Evolutionary conservation across 495 filamentous ascomycete species (phyloP).

Genomic region (Aspergillus diversus): DNA sequence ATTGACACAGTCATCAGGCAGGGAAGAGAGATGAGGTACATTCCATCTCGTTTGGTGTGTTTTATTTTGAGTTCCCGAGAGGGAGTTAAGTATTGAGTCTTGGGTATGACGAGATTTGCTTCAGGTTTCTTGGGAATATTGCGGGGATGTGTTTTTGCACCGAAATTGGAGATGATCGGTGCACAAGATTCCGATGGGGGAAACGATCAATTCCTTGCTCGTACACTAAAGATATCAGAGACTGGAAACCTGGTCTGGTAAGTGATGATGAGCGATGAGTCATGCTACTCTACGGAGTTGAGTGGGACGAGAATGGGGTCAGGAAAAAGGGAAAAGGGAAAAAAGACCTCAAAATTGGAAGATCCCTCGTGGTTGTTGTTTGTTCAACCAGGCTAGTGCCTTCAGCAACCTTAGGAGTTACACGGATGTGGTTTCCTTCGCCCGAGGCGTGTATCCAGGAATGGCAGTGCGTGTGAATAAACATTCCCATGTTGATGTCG

Average conservation of each 20-base stretch:
- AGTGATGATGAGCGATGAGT: not conserved
- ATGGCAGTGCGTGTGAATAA: slow-evolving; percentile 3
- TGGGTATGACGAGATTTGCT: too few relatives aligned
- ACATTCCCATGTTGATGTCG: not conserved
- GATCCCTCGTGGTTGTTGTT: not conserved
- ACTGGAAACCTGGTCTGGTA: not conserved
- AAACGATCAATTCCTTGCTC: not conserved
- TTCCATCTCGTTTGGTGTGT: too few relatives aligned
- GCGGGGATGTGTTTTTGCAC: too few relatives aligned
- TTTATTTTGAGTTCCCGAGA: too few relatives aligned
- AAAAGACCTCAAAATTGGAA: not conserved
- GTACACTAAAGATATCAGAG: not conserved
- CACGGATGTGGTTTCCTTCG: not conserved
- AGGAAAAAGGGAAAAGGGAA: not conserved
- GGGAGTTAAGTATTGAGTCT: too few relatives aligned
- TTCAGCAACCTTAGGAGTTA: not conserved
- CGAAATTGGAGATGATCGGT: too few relatives aligned
- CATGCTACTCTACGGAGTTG: not conserved
- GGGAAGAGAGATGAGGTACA: too few relatives aligned
- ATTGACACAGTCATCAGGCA: too few relatives aligned
- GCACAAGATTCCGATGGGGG: too few relatives aligned
- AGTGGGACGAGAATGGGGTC: not conserved
- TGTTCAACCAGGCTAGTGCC: not conserved
- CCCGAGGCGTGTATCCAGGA: not conserved
- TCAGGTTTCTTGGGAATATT: too few relatives aligned